Evolutionary conservation across 2,329 filamentous ascomycete genomes (phyloP), one percentile per base, ranked within the genome.

Genomic region (Talaromyces sp.): DNA sequence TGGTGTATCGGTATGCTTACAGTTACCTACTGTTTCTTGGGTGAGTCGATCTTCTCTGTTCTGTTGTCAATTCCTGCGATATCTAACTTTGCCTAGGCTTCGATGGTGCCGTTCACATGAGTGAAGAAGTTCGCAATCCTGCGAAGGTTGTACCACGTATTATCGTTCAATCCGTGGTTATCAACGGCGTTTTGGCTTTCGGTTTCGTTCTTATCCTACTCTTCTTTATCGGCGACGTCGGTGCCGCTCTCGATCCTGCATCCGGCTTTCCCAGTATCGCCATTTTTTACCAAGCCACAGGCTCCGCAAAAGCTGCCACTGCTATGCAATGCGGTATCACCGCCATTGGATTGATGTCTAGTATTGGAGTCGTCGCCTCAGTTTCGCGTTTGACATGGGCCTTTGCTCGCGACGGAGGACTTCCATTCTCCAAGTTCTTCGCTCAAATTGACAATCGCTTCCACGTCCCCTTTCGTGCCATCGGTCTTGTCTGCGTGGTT

Each of bases 301-400:
- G 74, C 0, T 83, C 81, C 0, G 74, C 75, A 2, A 69, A 66
- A 39, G 79, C 77, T 2, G 76, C 81, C 0, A 83, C 77, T 2
- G 74, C 75, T 13, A 75, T 83, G 70, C 71, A 79, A 7, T 71
- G 73, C 0, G 71, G 79, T 0, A 69, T 83, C 14, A 72, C 78
- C 0, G 67, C 80, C 0, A 69, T 81, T 41, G 72, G 76, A 16
- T 75, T 78, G 59, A 73, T 80, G 45, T 76, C 78, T 0, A 77
- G 77, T 41, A 77, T 81, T 59, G 78, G 77, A 37, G 75, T 76
- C 41, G 74, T 83, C 2, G 81, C 83, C 0, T 83, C 82, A 0
- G 80, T 80, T 0, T 82, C 81, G 0, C 79, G 82, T 3, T 70
- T 84, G 1, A 79, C 81, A 0, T 84, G 82, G 82, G 80, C 80